Evolutionary conservation across 2,329 filamentous ascomycete genomes (phyloP), one percentile per base, ranked within the genome.

Genomic region (Trichoderma harzianum): DNA sequence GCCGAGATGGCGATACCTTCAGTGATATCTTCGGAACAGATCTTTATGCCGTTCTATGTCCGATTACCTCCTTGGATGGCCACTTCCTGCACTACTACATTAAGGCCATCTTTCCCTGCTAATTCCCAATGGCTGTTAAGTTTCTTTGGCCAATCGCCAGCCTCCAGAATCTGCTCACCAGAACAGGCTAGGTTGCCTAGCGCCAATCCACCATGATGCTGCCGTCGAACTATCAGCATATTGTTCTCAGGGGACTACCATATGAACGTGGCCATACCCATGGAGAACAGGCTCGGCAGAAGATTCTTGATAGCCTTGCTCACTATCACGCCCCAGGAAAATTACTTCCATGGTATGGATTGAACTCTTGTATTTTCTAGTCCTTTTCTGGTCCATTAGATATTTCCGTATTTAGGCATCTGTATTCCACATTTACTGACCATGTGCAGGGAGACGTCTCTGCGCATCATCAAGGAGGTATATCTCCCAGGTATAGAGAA

Each of bases 251-350:
- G 18, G 76, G 76, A 8, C 71, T 74, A 14, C 75, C 76, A 5
- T 77, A 76, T 63, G 74, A 76, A 3, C 76, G 76, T 24, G 76
- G 76, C 16, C 57, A 73, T 18, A 47, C 69, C 3, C 76, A 77
- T 36, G 76, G 76, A 28, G 60, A 64, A 18, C 75, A 78, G 70
- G 74, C 74, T 5, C 60, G 53, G 39, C 28, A 69, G 43, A 78
- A 78, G 61, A 73, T 77, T 58, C 72, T 69, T 28, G 66, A 67
- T 28, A 77, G 77, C 67, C 69, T 78, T 47, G 70, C 32, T 26
- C 73, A 76, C 55, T 78, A 77, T 69, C 72, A 72, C 14, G 58
- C 43, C n/a, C 75, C 75, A 7, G 74, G 75, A 28, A 75, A 75
- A 72, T 73, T 78, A 11, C 43, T 51, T 51, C 43, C 43, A 51